A percentile compares a stretch with the other conserved stretches of the same genome.
phyloP scores from a whole-genome alignment of 2,329 filamentous ascomycete species.

The Blastomyces emzantsi region DNA sequence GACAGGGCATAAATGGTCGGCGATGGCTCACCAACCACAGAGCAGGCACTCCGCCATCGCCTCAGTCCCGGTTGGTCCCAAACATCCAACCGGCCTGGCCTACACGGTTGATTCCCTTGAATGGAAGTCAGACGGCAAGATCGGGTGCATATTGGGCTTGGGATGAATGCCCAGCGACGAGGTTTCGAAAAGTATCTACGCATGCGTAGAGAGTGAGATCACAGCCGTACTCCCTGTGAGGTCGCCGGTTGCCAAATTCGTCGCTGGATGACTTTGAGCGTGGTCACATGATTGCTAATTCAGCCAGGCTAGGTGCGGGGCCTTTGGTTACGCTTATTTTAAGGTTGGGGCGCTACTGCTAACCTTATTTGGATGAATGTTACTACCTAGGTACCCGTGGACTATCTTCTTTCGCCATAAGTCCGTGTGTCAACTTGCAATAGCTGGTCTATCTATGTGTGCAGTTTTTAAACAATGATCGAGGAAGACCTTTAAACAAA shows the following conservation, averaged over 20 bases:
- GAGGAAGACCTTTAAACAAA: not conserved
- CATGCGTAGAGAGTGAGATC: conserved; percentile 23
- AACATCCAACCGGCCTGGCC: not conserved
- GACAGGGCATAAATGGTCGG: conserved; percentile 86
- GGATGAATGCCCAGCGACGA: conserved; percentile 22
- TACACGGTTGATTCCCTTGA: not conserved
- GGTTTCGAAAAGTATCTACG: conserved; percentile 20
- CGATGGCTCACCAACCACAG: conserved; percentile 13
- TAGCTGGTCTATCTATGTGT: not conserved
- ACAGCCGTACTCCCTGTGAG: not conserved
- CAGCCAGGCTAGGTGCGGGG: not conserved
- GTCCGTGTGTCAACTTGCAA: no score
- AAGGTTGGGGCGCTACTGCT: not conserved
- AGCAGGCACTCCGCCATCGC: conserved; percentile 2
- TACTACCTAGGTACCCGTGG: no score
- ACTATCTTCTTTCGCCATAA: no score
- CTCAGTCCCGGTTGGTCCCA: not conserved
- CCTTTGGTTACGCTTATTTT: not conserved
- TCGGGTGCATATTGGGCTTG: conserved; percentile 21
- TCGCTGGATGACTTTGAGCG: not conserved
- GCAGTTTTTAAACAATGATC: not conserved
- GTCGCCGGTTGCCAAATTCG: not conserved
- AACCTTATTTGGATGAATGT: not conserved
- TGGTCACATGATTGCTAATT: not conserved
- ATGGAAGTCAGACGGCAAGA: not conserved